phyloP scores from a whole-genome alignment of 2,329 filamentous ascomycete species.

The Fusarium buxicola region DNA sequence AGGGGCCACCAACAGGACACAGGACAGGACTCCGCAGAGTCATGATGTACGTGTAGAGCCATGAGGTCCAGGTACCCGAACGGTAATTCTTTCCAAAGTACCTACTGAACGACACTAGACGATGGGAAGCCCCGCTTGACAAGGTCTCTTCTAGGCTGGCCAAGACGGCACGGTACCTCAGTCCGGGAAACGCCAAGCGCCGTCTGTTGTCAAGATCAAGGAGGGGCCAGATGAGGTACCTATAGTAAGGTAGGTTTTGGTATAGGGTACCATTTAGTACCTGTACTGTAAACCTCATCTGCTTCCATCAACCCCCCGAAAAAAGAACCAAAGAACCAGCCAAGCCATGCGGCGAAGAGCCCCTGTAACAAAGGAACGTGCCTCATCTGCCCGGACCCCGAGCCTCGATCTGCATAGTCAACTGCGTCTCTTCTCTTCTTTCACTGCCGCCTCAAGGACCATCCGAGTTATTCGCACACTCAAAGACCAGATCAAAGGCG shows the following conservation, averaged over 20 bases:
- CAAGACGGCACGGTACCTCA: conserved; percentile 34
- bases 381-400: conserved; percentile 8
- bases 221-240: conserved; percentile 22
- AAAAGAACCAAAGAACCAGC: conserved; percentile 6
- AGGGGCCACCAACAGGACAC: conserved; percentile 30
- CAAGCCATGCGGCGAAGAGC: conserved; percentile 33
- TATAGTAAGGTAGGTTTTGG: conserved; percentile 31
- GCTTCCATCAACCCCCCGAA: conserved; percentile 17
- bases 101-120: conserved; percentile 7
- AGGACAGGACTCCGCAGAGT: conserved; percentile 26
- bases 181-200: conserved; percentile 18
- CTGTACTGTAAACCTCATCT: conserved; percentile 13
- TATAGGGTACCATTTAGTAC: conserved; percentile 34
- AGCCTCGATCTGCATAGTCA: conserved; percentile 5
- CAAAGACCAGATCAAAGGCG: conserved; percentile 8
- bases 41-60: conserved; percentile 31
- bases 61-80: conserved; percentile 36
- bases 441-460: not conserved
- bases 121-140: conserved; percentile 16
- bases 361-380: conserved; percentile 20
- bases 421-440: conserved; percentile 3
- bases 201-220: conserved; percentile 26
- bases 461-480: conserved; percentile 5
- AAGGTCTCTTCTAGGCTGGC: conserved; percentile 27
- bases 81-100: conserved; percentile 23